Percentiles rank a stretch among this genome's conserved stretches.
These are phyloP conservation scores for Trametes versicolor DNA, from an alignment of 1,284 basidiomycete species.

Conservation along the genomic window DNA sequence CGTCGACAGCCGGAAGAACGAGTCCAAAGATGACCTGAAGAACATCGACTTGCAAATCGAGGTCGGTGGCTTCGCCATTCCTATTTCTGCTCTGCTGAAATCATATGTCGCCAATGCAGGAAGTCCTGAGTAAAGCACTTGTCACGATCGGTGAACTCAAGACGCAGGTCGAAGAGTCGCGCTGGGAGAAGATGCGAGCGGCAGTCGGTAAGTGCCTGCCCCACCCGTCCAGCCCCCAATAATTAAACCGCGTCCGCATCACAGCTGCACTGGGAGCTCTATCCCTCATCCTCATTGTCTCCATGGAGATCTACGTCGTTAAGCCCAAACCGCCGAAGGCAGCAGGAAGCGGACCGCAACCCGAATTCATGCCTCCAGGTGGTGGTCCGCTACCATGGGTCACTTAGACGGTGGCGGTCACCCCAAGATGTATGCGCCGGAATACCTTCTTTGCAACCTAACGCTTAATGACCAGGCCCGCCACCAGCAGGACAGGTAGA, in stretches of 20 bases:
- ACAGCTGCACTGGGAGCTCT: slow-evolving; percentile 72
- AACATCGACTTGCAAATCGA: slow-evolving; percentile 90
- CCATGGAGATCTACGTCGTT: slow-evolving; percentile 66
- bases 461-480: neutral
- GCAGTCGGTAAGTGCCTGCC: slow-evolving; percentile 82
- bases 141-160: slow-evolving; percentile 88
- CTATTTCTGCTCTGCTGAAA: neutral
- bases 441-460: neutral
- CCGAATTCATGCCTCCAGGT: slow-evolving; percentile 29
- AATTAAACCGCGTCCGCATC: neutral
- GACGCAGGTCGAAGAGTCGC: slow-evolving; percentile 87
- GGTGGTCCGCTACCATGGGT: slow-evolving; percentile 21
- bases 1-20: slow-evolving; percentile 93
- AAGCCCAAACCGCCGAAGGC: slow-evolving; percentile 46
- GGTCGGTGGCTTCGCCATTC: slow-evolving; percentile 54
- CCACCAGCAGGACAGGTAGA: neutral
- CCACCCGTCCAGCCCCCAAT: too few relatives aligned
- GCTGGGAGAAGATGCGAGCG: slow-evolving; percentile 92
- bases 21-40: slow-evolving; percentile 91
- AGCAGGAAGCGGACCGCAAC: slow-evolving; percentile 40
- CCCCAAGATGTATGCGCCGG: neutral
- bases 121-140: slow-evolving; percentile 87
- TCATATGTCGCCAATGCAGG: slow-evolving; percentile 55
- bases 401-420: neutral
- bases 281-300: slow-evolving; percentile 69